Evolutionary conservation across 768 basidiomycete species (phyloP).

Genomic region (Russula lepida): DNA sequence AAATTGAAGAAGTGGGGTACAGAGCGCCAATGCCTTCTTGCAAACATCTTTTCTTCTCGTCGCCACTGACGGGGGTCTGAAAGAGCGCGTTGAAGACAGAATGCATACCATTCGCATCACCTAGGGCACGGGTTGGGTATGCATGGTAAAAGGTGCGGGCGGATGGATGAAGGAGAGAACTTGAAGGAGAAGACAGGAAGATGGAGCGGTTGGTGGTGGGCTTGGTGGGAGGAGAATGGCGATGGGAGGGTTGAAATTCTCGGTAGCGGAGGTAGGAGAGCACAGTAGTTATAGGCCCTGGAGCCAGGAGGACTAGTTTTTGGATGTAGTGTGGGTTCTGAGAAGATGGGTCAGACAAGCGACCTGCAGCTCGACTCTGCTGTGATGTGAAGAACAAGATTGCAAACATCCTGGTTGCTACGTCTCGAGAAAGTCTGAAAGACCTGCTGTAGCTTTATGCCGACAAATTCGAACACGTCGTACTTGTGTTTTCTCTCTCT

Average conservation of each 20-base stretch:
- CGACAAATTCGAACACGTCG: no score
- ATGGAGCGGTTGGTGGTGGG: constrained; percentile 16
- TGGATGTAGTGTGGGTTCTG: constrained; percentile 69
- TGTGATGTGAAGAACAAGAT: constrained; percentile 72
- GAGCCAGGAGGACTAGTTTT: constrained; percentile 77
- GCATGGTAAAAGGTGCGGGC: constrained; percentile 75
- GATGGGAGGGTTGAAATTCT: constrained; percentile 48
- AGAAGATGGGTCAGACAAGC: neutral
- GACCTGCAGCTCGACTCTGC: constrained; percentile 81
- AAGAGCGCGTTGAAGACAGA: constrained; percentile 80
- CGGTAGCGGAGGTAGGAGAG: constrained; percentile 65
- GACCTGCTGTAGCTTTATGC: no score
- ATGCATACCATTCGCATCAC: constrained; percentile 78
- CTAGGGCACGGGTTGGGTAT: constrained; percentile 87
- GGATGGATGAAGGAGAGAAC: neutral
- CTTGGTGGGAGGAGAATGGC: constrained; percentile 35
- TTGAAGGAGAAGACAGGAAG: constrained; percentile 2
- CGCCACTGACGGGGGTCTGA: constrained; percentile 65
- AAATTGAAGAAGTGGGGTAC: constrained; percentile 6
- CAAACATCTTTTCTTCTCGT: constrained; percentile 66
- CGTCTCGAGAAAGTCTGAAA: no score
- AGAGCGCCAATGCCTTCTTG: constrained; percentile 36
- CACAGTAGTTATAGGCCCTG: constrained; percentile 74
- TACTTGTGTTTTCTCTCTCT: no score
- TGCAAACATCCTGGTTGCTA: constrained; percentile 75